Conservation (phyloP, 768 basidiomycete genomes). For the Rhodotorula graminis region DNA sequence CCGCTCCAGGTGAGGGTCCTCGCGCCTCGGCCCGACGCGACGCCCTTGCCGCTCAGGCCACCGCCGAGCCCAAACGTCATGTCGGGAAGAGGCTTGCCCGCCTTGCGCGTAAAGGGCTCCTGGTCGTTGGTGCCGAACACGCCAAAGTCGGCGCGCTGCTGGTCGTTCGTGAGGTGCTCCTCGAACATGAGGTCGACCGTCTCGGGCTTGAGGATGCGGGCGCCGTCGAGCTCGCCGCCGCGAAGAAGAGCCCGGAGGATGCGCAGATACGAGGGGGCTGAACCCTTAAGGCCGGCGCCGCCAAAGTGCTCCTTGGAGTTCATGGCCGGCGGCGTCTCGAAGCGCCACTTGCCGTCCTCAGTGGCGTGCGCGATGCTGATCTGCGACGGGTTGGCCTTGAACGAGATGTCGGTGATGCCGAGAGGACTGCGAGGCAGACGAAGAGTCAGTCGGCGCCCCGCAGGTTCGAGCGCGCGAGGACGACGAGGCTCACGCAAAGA, state of each 20-base stretch:
- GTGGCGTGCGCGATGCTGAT: not conserved
- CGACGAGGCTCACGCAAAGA: constrained; percentile 37
- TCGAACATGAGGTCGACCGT: constrained; percentile 33
- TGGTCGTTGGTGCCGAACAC: not conserved
- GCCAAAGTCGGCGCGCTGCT: not conserved
- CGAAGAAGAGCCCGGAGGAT: constrained; percentile 42
- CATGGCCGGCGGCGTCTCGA: constrained; percentile 19
- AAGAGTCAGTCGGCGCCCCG: too few relatives aligned
- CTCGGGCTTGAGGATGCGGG: constrained; percentile 4
- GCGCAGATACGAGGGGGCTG: constrained; percentile 39
- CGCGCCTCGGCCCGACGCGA: constrained; percentile 3
- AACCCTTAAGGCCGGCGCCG: constrained; percentile 42
- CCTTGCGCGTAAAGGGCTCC: not conserved
- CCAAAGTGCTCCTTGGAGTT: constrained; percentile 24
- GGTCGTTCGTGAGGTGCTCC: not conserved
- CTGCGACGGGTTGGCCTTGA: constrained; percentile 30
- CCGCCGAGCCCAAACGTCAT: constrained; percentile 23
- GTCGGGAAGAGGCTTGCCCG: not conserved
- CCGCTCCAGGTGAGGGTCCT: constrained; percentile 21
- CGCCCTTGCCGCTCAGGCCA: not conserved
- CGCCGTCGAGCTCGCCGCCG: constrained; percentile 12
- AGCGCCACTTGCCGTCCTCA: constrained; percentile 1
- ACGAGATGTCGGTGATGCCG: constrained; percentile 42
- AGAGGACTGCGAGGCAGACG: constrained; percentile 31
- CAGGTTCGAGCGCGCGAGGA: too few relatives aligned